These are phyloP conservation scores for Stemphylium vesicarium DNA, from an alignment of 2,329 filamentous ascomycete species.

Conservation along the genomic window DNA sequence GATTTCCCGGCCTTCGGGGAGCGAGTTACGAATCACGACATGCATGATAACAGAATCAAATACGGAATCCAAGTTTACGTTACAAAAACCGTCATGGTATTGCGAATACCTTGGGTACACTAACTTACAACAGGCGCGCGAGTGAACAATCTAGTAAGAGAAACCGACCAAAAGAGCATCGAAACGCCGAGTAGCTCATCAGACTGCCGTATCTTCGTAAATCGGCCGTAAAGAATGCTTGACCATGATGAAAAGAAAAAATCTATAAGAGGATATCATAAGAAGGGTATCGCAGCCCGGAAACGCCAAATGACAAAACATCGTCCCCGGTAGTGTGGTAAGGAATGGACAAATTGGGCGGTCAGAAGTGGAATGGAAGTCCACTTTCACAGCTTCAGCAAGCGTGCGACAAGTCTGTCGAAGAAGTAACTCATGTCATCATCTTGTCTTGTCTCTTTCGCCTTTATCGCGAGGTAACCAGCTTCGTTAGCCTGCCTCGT, in stretches of 20 bases:
- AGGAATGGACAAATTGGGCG: neutral
- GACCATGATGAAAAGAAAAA: neutral
- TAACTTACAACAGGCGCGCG: neutral
- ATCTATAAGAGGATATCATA: neutral
- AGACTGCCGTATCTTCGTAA: neutral
- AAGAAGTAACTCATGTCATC: constrained; percentile 48
- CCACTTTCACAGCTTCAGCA: constrained; percentile 25
- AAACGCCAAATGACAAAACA: neutral
- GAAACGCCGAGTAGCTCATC: neutral
- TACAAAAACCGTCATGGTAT: neutral
- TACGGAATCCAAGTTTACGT: too few species aligned
- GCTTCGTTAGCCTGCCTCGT: constrained; percentile 20
- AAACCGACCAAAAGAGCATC: neutral
- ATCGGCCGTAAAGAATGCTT: neutral
- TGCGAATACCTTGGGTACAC: neutral
- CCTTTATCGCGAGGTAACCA: constrained; percentile 34
- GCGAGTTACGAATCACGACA: neutral
- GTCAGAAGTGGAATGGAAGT: neutral
- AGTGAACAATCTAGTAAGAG: neutral
- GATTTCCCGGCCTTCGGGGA: neutral
- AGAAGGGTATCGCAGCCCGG: constrained; percentile 9
- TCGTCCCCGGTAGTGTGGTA: too few species aligned
- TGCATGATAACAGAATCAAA: neutral
- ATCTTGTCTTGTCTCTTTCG: constrained; percentile 21
- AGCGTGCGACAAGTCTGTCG: constrained; percentile 44